These are phyloP conservation scores for Knoxia roxburghii DNA, from an alignment of 257 asterid species.

Conservation along the genomic window DNA sequence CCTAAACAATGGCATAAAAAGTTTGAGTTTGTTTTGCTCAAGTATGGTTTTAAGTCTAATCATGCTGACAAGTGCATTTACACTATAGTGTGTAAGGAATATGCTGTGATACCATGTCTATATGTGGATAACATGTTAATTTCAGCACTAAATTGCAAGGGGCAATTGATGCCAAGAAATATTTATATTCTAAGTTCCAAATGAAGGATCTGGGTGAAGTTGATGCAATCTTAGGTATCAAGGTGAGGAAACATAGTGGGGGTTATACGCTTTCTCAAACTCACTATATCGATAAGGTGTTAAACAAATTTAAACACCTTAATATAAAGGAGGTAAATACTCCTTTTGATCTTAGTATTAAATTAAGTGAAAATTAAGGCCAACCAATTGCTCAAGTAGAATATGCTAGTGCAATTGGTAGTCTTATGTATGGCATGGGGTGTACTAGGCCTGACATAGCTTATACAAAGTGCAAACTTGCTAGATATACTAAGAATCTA, in stretches of 20 bases:
- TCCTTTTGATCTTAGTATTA: neutral
- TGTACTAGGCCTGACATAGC: neutral
- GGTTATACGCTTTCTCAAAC: neutral
- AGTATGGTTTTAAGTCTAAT: neutral
- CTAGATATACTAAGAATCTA: too few species aligned
- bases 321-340: neutral
- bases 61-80: constrained; percentile 1
- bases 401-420: neutral
- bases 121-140: neutral
- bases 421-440: neutral
- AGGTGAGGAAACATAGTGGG: neutral
- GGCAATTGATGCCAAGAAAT: neutral
- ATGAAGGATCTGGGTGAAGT: constrained; percentile 1
- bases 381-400: neutral
- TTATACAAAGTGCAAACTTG: too few species aligned
- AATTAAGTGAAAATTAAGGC: neutral
- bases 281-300: neutral
- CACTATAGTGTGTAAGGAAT: neutral
- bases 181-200: neutral
- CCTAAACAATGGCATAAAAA: constrained; percentile 2
- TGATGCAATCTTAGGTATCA: neutral
- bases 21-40: neutral
- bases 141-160: neutral
- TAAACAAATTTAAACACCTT: neutral
- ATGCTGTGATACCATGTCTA: constrained; percentile 2